Percentiles rank a stretch among this genome's conserved stretches.
Evolutionary conservation across 495 filamentous ascomycete genomes (phyloP).

Genomic region (Glarea lozoyensis): DNA sequence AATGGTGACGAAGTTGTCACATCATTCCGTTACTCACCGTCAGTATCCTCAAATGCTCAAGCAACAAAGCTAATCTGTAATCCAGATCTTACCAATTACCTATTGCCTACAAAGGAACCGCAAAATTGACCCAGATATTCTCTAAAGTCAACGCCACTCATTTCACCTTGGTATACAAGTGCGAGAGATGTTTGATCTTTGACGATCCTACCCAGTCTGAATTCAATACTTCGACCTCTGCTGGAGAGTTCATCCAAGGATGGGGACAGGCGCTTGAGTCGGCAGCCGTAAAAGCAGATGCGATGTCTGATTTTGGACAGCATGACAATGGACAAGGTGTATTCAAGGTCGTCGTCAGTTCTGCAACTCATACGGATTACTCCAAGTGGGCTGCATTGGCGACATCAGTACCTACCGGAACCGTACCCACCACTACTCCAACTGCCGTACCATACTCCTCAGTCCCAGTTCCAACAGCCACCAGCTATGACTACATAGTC

Average conservation of each 20-base stretch:
- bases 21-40: slow-evolving; percentile 43
- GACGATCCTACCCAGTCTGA: slow-evolving; percentile 33
- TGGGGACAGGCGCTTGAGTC: slow-evolving; percentile 30
- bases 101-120: slow-evolving; percentile 46
- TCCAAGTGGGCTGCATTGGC: slow-evolving; percentile 33
- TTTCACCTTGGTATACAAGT: slow-evolving; percentile 51
- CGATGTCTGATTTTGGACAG: slow-evolving; percentile 24
- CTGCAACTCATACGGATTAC: slow-evolving; percentile 33
- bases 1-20: slow-evolving; percentile 37
- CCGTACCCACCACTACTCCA: slow-evolving; percentile 22
- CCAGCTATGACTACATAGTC: slow-evolving; percentile 58
- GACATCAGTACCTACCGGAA: slow-evolving; percentile 23
- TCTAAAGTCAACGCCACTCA: slow-evolving; percentile 36
- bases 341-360: slow-evolving; percentile 29
- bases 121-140: slow-evolving; percentile 44
- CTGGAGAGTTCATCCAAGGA: slow-evolving; percentile 28
- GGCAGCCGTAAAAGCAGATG: slow-evolving; percentile 21
- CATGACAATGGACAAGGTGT: slow-evolving; percentile 34
- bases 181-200: slow-evolving; percentile 52
- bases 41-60: not conserved
- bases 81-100: slow-evolving; percentile 43
- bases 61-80: slow-evolving; percentile 1
- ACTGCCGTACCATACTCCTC: slow-evolving; percentile 23
- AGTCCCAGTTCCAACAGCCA: slow-evolving; percentile 36
- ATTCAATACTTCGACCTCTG: slow-evolving; percentile 30